Percentiles rank a stretch among this genome's conserved stretches.
phyloP scores from a whole-genome alignment of 1,284 basidiomycete species.

The Cryptococcus amylolentus region DNA sequence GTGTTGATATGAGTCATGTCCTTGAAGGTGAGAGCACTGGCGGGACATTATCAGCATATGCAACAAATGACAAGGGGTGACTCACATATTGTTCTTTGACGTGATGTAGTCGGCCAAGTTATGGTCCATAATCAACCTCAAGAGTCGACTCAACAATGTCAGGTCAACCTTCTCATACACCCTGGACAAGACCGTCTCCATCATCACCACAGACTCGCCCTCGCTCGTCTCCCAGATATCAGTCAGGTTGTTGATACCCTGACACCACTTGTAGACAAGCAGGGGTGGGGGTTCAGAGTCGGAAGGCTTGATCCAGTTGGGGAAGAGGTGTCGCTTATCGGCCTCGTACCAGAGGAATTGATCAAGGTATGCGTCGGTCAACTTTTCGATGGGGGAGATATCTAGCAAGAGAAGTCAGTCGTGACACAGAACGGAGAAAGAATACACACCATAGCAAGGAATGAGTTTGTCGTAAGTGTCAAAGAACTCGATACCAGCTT shows the following conservation, averaged over 20 bases:
- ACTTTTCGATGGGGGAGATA: constrained; percentile 97
- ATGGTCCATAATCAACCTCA: constrained; percentile 92
- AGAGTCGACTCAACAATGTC: constrained; percentile 84
- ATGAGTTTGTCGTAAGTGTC: constrained; percentile 97
- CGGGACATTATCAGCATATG: constrained; percentile 64
- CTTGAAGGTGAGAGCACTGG: constrained; percentile 76
- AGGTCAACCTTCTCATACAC: constrained; percentile 98
- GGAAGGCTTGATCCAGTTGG: constrained; percentile 94
- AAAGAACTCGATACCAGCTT: constrained; percentile 76
- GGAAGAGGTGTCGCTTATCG: constrained; percentile 96
- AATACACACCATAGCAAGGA: constrained; percentile 66
- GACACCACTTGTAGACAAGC: constrained; percentile 82
- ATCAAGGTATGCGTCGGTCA: constrained; percentile 92
- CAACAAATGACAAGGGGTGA: constrained; percentile 70
- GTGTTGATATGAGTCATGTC: constrained; percentile 56
- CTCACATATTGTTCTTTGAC: constrained; percentile 83
- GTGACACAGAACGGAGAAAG: not conserved
- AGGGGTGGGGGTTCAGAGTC: constrained; percentile 94
- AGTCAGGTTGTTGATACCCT: constrained; percentile 60
- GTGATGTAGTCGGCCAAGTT: constrained; percentile 98
- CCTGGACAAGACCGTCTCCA: constrained; percentile 93
- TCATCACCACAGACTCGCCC: constrained; percentile 93
- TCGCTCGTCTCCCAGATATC: constrained; percentile 97
- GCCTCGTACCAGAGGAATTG: constrained; percentile 71
- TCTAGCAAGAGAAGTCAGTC: constrained; percentile 51